A percentile compares a stretch with the other conserved stretches of the same genome.
These are phyloP conservation scores for Leccinellum luteum DNA, from an alignment of 768 basidiomycete genomes.

Conservation along the genomic window DNA sequence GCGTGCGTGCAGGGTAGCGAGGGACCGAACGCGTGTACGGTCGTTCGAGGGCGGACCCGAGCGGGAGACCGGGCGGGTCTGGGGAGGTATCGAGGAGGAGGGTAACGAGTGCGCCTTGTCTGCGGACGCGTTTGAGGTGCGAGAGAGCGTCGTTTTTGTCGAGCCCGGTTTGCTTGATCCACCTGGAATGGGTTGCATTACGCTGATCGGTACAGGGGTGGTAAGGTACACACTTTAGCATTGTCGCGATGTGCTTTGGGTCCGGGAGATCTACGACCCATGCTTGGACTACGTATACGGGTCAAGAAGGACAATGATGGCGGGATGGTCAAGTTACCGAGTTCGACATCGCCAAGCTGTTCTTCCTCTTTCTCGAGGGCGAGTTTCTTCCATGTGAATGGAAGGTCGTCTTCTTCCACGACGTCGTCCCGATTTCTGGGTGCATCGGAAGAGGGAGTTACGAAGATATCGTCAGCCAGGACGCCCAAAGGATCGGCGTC, in stretches of 20 bases:
- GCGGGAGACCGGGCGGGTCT: conserved; percentile 49
- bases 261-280: conserved; percentile 80
- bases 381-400: conserved; percentile 61
- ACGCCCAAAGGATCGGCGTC: conserved; percentile 5
- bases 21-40: conserved; percentile 69
- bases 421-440: conserved; percentile 45
- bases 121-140: conserved; percentile 78
- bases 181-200: conserved; percentile 40
- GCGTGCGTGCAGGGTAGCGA: conserved; percentile 61
- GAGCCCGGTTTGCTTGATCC: conserved; percentile 61
- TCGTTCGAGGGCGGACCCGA: conserved; percentile 40
- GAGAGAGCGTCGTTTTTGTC: conserved; percentile 55
- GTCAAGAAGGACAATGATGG: too few species aligned
- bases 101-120: conserved; percentile 42
- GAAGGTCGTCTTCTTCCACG: conserved; percentile 57
- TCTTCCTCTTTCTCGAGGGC: conserved; percentile 60
- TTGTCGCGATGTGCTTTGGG: conserved; percentile 50
- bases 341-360: conserved; percentile 50
- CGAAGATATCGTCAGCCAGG: not conserved
- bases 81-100: conserved; percentile 52
- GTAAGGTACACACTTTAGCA: conserved; percentile 56
- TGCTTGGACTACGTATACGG: conserved; percentile 71
- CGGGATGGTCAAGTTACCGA: conserved; percentile 19
- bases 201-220: not conserved
- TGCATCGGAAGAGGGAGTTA: conserved; percentile 7